Evolutionary conservation across 306 rosid species (phyloP), one percentile per base, ranked within the genome.

Genomic region (Ziziphus jujuba): DNA sequence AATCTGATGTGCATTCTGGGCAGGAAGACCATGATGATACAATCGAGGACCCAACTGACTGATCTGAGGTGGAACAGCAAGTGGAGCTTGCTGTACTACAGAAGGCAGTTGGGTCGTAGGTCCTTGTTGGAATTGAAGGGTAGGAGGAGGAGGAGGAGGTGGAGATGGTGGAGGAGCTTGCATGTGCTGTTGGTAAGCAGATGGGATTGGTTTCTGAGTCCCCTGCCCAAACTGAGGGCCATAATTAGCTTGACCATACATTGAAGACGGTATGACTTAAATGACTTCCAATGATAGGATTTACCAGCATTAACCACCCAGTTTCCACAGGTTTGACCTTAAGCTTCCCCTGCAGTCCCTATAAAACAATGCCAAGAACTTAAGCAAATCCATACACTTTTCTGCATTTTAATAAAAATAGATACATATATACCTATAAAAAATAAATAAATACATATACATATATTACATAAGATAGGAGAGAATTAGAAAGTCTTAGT

Each of bases 221-320:
- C 82, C 73, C 56, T 77, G 81, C 62, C 80, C 82, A 3, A 76
- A 75, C 74, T 71, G 78, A 75, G 75, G 22, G 49, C 82, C 80
- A 10, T 76, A 74, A 80, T 84, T 89, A 69, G 71, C 72, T 75
- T 87, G 93, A 77, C 87, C 88, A 79, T 87, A 80, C 96, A 89
- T 89, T 65, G 72, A 68, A 34, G 66, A 63, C 24, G 64, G 52
- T 75, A 7, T 48, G 43, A 69, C 65, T 65, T 34, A 24, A 66
- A 62, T 44, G 52, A 47, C 74, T 45, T 64, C 15, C 69, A 67
- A 58, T 61, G 44, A 69, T 76, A 15, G 68, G 65, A 45, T 19
- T 28, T 48, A 28, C 62, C 13, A 47, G 35, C 73, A 60, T 59
- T 43, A 53, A 20, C 74, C 48, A 20, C 74, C 48, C 67, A 75